These are phyloP conservation scores for Magnusiomyces sp. DNA, from an alignment of 1,139 yeast genomes.

Conservation along the genomic window DNA sequence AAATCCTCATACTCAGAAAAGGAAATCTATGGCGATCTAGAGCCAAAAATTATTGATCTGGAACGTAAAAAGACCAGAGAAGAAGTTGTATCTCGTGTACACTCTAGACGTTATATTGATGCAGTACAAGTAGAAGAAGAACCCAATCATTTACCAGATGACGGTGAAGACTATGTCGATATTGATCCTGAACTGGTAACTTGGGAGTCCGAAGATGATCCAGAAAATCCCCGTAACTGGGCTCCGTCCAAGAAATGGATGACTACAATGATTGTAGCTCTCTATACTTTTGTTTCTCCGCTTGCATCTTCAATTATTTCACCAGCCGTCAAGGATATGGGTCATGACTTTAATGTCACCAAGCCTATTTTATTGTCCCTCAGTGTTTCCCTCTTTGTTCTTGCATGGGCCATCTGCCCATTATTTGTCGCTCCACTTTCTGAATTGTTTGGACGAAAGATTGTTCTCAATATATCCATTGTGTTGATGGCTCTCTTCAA, in stretches of 20 bases:
- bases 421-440: conserved; percentile 64
- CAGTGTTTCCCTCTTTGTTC: conserved; percentile 54
- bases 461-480: conserved; percentile 53
- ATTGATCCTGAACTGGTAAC: conserved; percentile 57
- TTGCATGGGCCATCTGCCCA: conserved; percentile 68
- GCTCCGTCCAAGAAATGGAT: conserved; percentile 40
- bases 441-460: conserved; percentile 63
- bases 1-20: conserved; percentile 2
- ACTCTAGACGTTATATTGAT: conserved; percentile 7
- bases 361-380: conserved; percentile 39
- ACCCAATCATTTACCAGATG: conserved; percentile 16
- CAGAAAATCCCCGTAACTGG: conserved; percentile 42
- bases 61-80: conserved; percentile 7
- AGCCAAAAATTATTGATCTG: conserved; percentile 5
- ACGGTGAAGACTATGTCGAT: conserved; percentile 42
- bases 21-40: conserved; percentile 11
- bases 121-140: conserved; percentile 11
- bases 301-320: conserved; percentile 51
- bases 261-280: conserved; percentile 44
- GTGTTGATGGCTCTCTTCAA: conserved; percentile 52
- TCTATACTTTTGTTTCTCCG: conserved; percentile 41
- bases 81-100: conserved; percentile 1
- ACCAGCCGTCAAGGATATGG: conserved; percentile 43
- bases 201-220: conserved; percentile 39
- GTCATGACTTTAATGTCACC: conserved; percentile 39